Evolutionary conservation across 306 rosid species (phyloP), one percentile per base, ranked within the genome.

Genomic region (Pterocarpus santalinus): DNA sequence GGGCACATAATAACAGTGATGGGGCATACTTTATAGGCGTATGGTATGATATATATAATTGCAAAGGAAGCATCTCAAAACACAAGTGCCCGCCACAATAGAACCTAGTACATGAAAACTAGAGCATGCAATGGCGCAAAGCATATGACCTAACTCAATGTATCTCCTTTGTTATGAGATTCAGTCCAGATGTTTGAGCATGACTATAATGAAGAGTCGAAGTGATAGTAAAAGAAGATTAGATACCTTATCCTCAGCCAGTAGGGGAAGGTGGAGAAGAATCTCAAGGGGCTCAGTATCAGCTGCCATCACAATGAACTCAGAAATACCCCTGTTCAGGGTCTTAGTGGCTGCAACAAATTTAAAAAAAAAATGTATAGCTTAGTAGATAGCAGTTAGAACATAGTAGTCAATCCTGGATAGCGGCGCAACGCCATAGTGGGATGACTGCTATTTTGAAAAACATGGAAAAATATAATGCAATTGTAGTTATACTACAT

Each of bases 201-300:
- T 47, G 14, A 12, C 15, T 47, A 47, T 10, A 47, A 47, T 47
- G 53, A 47, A 43, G 8, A 43, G 49, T 8, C 9, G 8, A 43
- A 0, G 12, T 5, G 49, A 16, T 12, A 22, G 8, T 7, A 9
- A 57, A 57, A 2, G 10, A 39, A 5, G 7, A 2, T 7, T 8
- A 1, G 3, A 12, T 65, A 95, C 99, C 96, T 95, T 95, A 39
- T 95, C 99, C 82, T 93, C 96, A 3, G 98, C 96, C 44, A 95
- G 85, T 0, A 95, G 83, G 43, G 98, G 99, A 75, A 93, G 97
- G 77, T 93, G 97, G 3, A 93, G 96, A 71, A 95, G 96, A 72
- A 93, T 95, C 90, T 95, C 97, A 49, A 93, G 94, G 0, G 99
- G 99, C 73, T 93, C 97, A 7, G 96, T 78, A 46, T 95, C 98